These are phyloP conservation scores for Tulasnella sp. DNA, from an alignment of 768 basidiomycete genomes.

Conservation along the genomic window DNA sequence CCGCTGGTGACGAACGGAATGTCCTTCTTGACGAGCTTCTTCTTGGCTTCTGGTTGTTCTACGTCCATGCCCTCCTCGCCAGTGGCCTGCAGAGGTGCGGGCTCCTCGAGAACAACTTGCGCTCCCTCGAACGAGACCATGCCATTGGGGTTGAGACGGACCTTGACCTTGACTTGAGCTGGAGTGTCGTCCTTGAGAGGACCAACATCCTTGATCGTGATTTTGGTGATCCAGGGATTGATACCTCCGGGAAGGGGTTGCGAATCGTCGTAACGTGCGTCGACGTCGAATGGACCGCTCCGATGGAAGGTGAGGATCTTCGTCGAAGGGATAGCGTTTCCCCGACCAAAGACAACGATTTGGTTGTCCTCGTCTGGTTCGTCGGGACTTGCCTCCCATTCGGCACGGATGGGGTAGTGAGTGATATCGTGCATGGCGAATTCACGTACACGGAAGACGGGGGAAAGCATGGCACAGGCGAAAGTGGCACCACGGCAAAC, in stretches of 20 bases:
- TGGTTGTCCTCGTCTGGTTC: conserved; percentile 81
- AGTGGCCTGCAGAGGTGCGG: conserved; percentile 44
- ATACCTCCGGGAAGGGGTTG: conserved; percentile 61
- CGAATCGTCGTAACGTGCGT: conserved; percentile 69
- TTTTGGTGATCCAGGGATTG: conserved; percentile 78
- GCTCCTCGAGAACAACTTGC: conserved; percentile 56
- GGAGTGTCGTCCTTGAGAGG: conserved; percentile 50
- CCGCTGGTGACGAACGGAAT: conserved; percentile 62
- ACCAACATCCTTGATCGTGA: conserved; percentile 73
- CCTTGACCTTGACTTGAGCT: conserved; percentile 83
- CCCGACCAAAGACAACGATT: conserved; percentile 79
- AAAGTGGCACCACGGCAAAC: conserved; percentile 94
- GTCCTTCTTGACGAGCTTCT: conserved; percentile 70
- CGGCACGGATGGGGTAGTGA: conserved; percentile 82
- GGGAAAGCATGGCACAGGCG: conserved; percentile 93
- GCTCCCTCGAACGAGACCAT: conserved; percentile 78
- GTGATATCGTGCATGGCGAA: conserved; percentile 84
- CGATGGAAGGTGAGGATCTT: conserved; percentile 95
- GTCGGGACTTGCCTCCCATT: conserved; percentile 66
- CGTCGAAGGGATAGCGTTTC: conserved; percentile 83
- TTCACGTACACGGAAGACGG: conserved; percentile 95
- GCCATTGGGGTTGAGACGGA: conserved; percentile 78
- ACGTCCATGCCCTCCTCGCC: conserved; percentile 78
- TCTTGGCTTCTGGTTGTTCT: conserved; percentile 55
- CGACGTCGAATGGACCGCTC: conserved; percentile 77